Percentiles rank a stretch among this genome's conserved stretches.
phyloP scores from a whole-genome alignment of 2,329 filamentous ascomycete species.

The Beauveria caledonica region DNA sequence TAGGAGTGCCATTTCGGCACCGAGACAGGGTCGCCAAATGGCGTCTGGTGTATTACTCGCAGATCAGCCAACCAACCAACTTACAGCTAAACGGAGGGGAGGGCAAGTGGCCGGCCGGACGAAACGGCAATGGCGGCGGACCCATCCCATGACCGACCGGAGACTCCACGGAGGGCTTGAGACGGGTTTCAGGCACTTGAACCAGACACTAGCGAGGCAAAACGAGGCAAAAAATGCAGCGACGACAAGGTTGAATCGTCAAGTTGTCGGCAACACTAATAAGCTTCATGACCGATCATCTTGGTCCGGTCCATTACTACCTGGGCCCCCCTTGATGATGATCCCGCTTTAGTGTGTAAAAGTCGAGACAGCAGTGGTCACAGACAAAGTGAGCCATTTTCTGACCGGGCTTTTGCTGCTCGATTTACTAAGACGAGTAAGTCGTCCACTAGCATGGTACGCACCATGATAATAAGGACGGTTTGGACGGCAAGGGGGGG shows the following conservation, averaged over 20 bases:
- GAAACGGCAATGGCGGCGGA: constrained; percentile 11
- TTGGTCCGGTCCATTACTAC: not conserved
- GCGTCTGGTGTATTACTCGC: constrained; percentile 10
- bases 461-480: not conserved
- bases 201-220: not conserved
- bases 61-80: not conserved
- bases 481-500: not conserved
- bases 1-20: constrained; percentile 3
- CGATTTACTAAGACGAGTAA: constrained; percentile 2
- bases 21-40: constrained; percentile 7
- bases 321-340: not conserved
- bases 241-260: not conserved
- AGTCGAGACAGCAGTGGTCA: not conserved
- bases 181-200: constrained; percentile 1
- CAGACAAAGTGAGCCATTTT: constrained; percentile 6
- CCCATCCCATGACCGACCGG: constrained; percentile 1
- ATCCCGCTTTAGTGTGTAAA: not conserved
- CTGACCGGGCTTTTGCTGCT: not conserved
- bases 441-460: not conserved
- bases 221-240: not conserved
- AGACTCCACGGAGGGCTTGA: constrained; percentile 8
- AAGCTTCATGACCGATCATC: not conserved
- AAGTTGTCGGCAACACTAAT: not conserved
- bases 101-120: not conserved
- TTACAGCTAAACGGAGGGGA: not conserved